Evolutionary conservation across 768 basidiomycete species (phyloP).

Genomic region (Hirschioporus abietinus): DNA sequence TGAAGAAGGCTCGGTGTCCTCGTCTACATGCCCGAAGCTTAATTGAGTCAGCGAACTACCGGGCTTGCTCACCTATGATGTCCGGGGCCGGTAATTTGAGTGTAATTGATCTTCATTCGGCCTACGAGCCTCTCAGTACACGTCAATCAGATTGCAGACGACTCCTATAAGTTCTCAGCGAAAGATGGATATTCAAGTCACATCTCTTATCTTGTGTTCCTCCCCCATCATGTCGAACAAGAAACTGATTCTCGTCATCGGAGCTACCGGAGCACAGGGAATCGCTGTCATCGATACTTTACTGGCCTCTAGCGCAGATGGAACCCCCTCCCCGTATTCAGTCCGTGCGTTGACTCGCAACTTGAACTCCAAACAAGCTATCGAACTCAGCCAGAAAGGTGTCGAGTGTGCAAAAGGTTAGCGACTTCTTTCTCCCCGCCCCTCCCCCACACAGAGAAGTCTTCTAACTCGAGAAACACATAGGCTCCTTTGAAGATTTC

Average conservation of each 20-base stretch:
- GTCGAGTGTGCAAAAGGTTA: constrained; percentile 34
- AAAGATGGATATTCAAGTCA: not conserved
- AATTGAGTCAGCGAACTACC: not conserved
- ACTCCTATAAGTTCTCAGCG: not conserved
- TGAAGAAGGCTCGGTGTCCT: not conserved
- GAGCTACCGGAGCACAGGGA: constrained; percentile 43
- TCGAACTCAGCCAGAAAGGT: constrained; percentile 30
- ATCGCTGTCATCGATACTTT: constrained; percentile 33
- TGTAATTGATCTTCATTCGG: not conserved
- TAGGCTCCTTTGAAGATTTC: constrained; percentile 31
- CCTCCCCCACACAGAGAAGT: not conserved
- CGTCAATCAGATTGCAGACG: not conserved
- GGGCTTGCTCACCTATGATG: not conserved
- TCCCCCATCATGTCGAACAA: constrained; percentile 6
- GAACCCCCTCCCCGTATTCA: constrained; percentile 35
- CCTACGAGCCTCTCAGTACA: not conserved
- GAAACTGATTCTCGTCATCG: constrained; percentile 40
- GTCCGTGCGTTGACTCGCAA: constrained; percentile 39
- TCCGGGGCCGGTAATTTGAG: not conserved
- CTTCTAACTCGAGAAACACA: not conserved
- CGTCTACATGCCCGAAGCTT: not conserved
- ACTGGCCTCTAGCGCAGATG: constrained; percentile 29
- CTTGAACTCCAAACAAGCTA: constrained; percentile 26
- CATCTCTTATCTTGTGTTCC: not conserved
- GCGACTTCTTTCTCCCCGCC: not conserved